Evolutionary conservation across 2,329 filamentous ascomycete species (phyloP).

Genomic region (Scedosporium dehoogii): DNA sequence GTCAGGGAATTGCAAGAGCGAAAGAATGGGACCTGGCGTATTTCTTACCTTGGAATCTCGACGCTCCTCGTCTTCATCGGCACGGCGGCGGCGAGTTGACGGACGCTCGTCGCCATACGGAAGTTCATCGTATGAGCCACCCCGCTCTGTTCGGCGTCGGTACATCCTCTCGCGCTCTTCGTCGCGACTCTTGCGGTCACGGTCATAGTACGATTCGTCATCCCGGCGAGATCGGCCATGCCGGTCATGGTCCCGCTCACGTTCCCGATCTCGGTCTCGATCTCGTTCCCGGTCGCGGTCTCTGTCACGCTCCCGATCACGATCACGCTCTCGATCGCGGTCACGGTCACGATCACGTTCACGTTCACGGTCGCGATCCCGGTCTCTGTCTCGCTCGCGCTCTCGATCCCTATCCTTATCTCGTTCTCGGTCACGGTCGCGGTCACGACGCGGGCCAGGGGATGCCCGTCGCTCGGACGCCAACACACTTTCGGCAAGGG

Average conservation of each 20-base stretch:
- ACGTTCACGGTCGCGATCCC: conserved; percentile 22
- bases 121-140: conserved; percentile 74
- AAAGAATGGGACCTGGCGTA: conserved; percentile 4
- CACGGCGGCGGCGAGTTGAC: conserved; percentile 59
- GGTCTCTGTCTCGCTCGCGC: conserved; percentile 24
- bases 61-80: conserved; percentile 66
- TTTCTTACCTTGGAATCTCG: conserved; percentile 56
- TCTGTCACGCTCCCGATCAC: conserved; percentile 24
- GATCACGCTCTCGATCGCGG: conserved; percentile 24
- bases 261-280: conserved; percentile 35
- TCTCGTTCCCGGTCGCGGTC: conserved; percentile 23
- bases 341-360: conserved; percentile 27
- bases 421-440: conserved; percentile 32
- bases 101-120: conserved; percentile 76
- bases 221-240: conserved; percentile 46
- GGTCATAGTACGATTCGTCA: conserved; percentile 64
- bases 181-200: conserved; percentile 79
- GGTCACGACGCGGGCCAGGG: conserved; percentile 29
- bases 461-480: conserved; percentile 38
- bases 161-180: conserved; percentile 84
- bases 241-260: conserved; percentile 39
- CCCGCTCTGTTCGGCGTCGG: conserved; percentile 67
- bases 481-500: conserved; percentile 54
- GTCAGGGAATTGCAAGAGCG: conserved; percentile 14
- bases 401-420: conserved; percentile 28